Evolutionary conservation across 768 basidiomycete genomes (phyloP).

Genomic region (Suillus placidus): DNA sequence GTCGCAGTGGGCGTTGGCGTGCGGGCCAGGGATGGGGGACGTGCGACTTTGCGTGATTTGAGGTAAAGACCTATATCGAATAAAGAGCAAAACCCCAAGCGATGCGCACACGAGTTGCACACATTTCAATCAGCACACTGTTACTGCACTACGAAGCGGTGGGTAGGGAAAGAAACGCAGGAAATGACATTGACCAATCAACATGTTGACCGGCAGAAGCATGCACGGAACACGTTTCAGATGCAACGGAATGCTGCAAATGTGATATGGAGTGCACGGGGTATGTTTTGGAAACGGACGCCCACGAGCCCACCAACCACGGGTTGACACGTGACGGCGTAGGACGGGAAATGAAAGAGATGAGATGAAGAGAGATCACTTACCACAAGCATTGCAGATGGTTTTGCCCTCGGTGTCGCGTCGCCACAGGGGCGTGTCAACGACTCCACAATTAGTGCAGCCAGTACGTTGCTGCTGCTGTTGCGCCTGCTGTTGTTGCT

Average conservation of each 20-base stretch:
- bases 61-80: constrained; percentile 73
- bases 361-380: constrained; percentile 46
- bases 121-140: constrained; percentile 43
- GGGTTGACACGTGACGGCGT: constrained; percentile 43
- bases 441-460: constrained; percentile 78
- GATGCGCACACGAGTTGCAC: constrained; percentile 40
- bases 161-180: constrained; percentile 34
- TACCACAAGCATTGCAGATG: constrained; percentile 90
- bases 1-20: constrained; percentile 37
- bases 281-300: constrained; percentile 30
- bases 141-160: constrained; percentile 38
- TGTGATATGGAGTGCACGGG: constrained; percentile 36
- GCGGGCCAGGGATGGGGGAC: constrained; percentile 61
- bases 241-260: constrained; percentile 34
- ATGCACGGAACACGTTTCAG: constrained; percentile 37
- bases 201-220: constrained; percentile 34
- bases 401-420: constrained; percentile 80
- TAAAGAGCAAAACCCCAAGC: constrained; percentile 36
- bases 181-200: constrained; percentile 36
- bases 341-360: constrained; percentile 37
- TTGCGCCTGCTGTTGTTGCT: constrained; percentile 26
- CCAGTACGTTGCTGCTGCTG: constrained; percentile 44
- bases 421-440: constrained; percentile 82
- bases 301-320: constrained; percentile 37
- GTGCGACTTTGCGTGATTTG: constrained; percentile 78